Percentiles rank a stretch among this genome's conserved stretches.
Conservation (phyloP, 176 grass and related monocot genomes). For the Guadua angustifolia region DNA sequence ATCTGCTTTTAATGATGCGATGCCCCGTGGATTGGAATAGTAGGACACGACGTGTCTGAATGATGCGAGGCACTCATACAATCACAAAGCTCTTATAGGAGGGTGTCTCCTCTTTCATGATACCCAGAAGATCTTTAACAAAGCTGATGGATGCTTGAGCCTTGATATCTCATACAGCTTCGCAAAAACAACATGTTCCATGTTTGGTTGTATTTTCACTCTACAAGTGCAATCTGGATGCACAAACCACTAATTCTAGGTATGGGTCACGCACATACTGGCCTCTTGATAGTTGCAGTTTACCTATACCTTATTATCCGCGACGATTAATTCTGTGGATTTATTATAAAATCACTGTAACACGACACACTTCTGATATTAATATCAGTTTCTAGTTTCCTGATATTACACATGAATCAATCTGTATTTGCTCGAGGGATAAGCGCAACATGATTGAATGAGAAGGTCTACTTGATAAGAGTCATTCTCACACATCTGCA, state of each 20-base stretch:
- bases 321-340: no score
- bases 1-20: slow-evolving; percentile 47
- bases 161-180: neutral
- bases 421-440: neutral
- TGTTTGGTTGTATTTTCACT: neutral
- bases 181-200: neutral
- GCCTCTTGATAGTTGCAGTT: neutral
- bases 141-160: slow-evolving; percentile 21
- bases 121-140: slow-evolving; percentile 34
- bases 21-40: neutral
- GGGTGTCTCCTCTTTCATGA: slow-evolving; percentile 21
- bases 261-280: neutral
- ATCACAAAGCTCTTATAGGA: slow-evolving; percentile 25
- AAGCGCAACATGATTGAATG: neutral
- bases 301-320: neutral
- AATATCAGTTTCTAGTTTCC: neutral
- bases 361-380: neutral
- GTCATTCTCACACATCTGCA: neutral
- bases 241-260: neutral
- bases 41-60: slow-evolving; percentile 21
- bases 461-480: neutral
- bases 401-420: neutral
- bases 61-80: slow-evolving; percentile 38
- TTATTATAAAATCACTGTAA: no score
- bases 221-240: neutral